Evolutionary conservation across 2,329 filamentous ascomycete genomes (phyloP).

Genomic region (Penicillium italicum): DNA sequence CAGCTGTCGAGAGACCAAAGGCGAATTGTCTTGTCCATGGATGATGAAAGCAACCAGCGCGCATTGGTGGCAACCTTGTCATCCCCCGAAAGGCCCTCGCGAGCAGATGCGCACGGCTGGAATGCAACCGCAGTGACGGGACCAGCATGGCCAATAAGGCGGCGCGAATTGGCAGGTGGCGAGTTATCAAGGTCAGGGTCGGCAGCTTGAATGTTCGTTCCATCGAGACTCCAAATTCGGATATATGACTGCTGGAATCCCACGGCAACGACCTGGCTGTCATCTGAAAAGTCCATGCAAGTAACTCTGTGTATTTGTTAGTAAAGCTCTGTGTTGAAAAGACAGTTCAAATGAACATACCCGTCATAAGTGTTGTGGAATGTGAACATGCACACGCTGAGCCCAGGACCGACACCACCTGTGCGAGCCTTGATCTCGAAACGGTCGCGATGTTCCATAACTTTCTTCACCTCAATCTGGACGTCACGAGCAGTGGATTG

Average conservation of each 20-base stretch:
- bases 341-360: slow-evolving; percentile 48
- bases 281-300: slow-evolving; percentile 94
- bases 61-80: slow-evolving; percentile 54
- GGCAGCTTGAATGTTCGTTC: slow-evolving; percentile 70
- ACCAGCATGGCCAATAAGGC: slow-evolving; percentile 80
- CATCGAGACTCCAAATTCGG: slow-evolving; percentile 87
- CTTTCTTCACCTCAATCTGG: slow-evolving; percentile 87
- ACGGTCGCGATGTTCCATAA: slow-evolving; percentile 87
- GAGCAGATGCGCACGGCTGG: slow-evolving; percentile 62
- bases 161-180: slow-evolving; percentile 67
- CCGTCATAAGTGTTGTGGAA: slow-evolving; percentile 94
- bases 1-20: slow-evolving; percentile 91
- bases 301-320: slow-evolving; percentile 59
- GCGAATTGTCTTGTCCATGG: slow-evolving; percentile 81
- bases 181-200: slow-evolving; percentile 57
- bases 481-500: slow-evolving; percentile 87
- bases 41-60: slow-evolving; percentile 80
- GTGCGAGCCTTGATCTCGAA: slow-evolving; percentile 83
- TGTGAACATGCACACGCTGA: slow-evolving; percentile 96
- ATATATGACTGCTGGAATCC: slow-evolving; percentile 95
- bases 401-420: slow-evolving; percentile 73
- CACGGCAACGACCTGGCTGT: slow-evolving; percentile 78
- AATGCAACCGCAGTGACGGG: slow-evolving; percentile 89
- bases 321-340: background rate
- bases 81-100: slow-evolving; percentile 42